Base-by-base conservation (phyloP, 192 early-diverging fungal species). In the Umbelopsis sp. region DNA sequence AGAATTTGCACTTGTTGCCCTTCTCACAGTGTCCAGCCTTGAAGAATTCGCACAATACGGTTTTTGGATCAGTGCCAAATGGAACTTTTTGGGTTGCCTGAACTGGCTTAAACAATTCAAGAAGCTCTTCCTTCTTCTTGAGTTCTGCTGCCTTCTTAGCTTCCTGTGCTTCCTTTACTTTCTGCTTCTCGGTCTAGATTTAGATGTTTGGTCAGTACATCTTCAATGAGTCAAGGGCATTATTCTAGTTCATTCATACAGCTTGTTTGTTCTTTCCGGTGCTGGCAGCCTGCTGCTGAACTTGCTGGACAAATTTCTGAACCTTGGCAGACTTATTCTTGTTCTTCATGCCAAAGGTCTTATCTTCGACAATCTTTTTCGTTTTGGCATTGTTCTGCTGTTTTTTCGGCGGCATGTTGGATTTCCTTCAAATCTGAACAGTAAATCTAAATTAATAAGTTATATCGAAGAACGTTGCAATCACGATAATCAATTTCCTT, bases 291-390 rank as follows among this genome's bases (percentile, higher is more conserved):
- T 99, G 98, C 65, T 84, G 77, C 77, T 96, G 83, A 24, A 98
- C 95, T 76, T 95, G 92, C 79, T 96, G 85, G 53, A 99, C 94
- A 89, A 93, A 97, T 66, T 92, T 86, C 3, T 81, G 78, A 26
- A 97, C 95, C 82, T 99, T 99, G 66, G 86, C 86, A 29, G 95
- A 96, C 71, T 94, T 96, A 84, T 98, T 98, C 82, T 98, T 98
- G 87, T 98, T 98, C 77, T 99, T 99, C 51, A 99, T 85, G 47
- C 98, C 96, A 84, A 99, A 98, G 50, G 96, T 98, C 88, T 96
- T 96, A 84, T 98, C 97, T 75, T 97, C 97, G 68, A 93, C 89
- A 41, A 82, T 74, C 86, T 97, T 94, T 70, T 89, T 87, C 82
- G 93, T 94, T 29, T 84, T 85, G n/a, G 81, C 76, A 74, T 92